Evolutionary conservation across 768 basidiomycete genomes (phyloP), one percentile per base, ranked within the genome.

Genomic region (Rhodocollybia butyracea): DNA sequence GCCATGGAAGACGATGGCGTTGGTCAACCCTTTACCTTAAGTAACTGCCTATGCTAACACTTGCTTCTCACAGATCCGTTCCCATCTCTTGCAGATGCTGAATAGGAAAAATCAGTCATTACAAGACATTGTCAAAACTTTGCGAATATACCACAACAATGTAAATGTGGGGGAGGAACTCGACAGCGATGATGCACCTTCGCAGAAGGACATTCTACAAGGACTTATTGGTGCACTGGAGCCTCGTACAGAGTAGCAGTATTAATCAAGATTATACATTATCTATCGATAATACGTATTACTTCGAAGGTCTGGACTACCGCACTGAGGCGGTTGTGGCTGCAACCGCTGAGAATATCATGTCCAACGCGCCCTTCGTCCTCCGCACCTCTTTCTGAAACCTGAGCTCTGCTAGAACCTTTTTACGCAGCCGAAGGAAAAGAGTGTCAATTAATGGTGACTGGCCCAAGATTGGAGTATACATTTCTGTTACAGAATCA

Each of bases 1-100:
- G 81, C 85, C 54, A 95, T 98, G 94, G 97, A 99, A 71, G 96
- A 98, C 62, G 96, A 98, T 63, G 97, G 96, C 34, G 97, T 97
- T 73, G 54, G 90, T 70, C 38, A 21, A 43, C 36, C 42, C 51
- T 36, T 34, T 32, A 46, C 57, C 17, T 19, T 36, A 13, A 29
- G 22, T 15, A 1, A n/a, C 30, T 39, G 56, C 46, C 5, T 8
- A 22, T 26, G 27, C 43, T 45, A 5, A 43, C 15, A 24, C 31
- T 46, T 36, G 55, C 10, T n/a, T 38, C 27, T 21, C 29, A 31
- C 63, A 98, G 96, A 85, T 94, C 50, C 87, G 85, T 46, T 72
- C 73, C 11, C 96, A 98, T 70, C 75, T 86, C 6, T 67, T 78
- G 51, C 82, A 85, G 63, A 88, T 98, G 78, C 75, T 99, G 19